Evolutionary conservation across 2,329 filamentous ascomycete species (phyloP), one percentile per base, ranked within the genome.

Genomic region (Aspergillus viridinutans): DNA sequence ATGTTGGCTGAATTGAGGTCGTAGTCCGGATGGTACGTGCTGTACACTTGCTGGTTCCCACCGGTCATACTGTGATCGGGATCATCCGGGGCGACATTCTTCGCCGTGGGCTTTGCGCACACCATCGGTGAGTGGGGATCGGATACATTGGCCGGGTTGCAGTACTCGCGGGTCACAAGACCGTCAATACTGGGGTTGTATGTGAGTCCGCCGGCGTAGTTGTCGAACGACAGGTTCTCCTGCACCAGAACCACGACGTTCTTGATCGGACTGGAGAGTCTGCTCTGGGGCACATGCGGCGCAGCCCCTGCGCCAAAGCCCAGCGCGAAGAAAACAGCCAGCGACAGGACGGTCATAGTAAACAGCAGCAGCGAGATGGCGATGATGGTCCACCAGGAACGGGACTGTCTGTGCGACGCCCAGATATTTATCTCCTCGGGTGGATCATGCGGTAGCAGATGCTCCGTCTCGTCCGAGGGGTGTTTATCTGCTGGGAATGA

Each of bases 181-280:
- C 72, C 73, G 61, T 78, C 70, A 28, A 77, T 76, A 3, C 63
- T 61, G 4, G 64, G 35, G 49, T 68, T 71, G 58, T 77, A 76
- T 26, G 59, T 69, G 20, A 77, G 66, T 28, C 76, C 76, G 32
- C 76, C 76, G 17, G 73, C 70, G 28, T 77, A 72, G 53, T 71
- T 74, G 58, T 78, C 76, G 50, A 74, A 73, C 0, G 71, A 72
- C 26, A 76, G 67, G 59, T 77, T 77, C 55, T 77, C 75, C 63
- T 76, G 69, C 9, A 79, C 76, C 20, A 81, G 67, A 26, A 80
- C 74, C 49, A 81, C 78, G 5, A 79, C 77, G 61, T 78, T 77
- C 66, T 80, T 80, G 66, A 81, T 80, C 55, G 75, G 76, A 40
- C 52, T 61, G 35, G 43, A 28, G 12, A 32, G 26, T 17, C 26